Percentiles rank a stretch among this genome's conserved stretches.
Conservation (phyloP, 2,329 filamentous ascomycete species). For the Aquanectria penicillioides region DNA sequence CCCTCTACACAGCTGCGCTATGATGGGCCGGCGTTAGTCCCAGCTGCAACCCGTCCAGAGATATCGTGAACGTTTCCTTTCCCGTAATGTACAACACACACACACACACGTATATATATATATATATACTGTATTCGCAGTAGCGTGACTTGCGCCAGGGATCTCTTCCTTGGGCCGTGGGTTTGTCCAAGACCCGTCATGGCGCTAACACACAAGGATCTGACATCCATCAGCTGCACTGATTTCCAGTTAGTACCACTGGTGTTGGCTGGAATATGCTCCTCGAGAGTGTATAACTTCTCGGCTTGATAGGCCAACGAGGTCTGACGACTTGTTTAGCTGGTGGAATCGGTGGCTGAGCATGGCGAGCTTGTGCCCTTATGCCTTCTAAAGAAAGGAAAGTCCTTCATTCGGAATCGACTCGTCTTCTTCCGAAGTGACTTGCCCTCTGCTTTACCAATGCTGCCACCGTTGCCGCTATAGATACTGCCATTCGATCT, state of each 20-base stretch:
- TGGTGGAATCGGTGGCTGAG: conserved; percentile 46
- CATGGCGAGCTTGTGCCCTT: conserved; percentile 52
- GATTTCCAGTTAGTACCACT: neutral
- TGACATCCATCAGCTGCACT: conserved; percentile 6
- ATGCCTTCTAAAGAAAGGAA: conserved; percentile 65
- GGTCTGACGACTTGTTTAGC: conserved; percentile 40
- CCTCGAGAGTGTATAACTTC: too few relatives aligned
- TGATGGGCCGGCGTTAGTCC: conserved; percentile 7
- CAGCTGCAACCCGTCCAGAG: neutral
- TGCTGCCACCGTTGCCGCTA: conserved; percentile 50
- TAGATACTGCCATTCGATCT: conserved; percentile 41
- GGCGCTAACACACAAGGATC: conserved; percentile 17
- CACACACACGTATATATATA: too few relatives aligned
- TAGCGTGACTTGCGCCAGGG: conserved; percentile 18
- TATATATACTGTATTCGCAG: conserved; percentile 36
- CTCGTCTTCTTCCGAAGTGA: conserved; percentile 70
- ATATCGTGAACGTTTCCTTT: conserved; percentile 13
- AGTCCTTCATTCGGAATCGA: conserved; percentile 70
- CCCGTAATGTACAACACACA: conserved; percentile 42
- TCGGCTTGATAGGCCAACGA: too few relatives aligned
- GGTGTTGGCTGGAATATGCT: neutral
- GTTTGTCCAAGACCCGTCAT: conserved; percentile 17
- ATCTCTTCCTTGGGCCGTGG: conserved; percentile 8
- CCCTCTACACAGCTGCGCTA: conserved; percentile 16
- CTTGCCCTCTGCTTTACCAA: conserved; percentile 59